phyloP scores from a whole-genome alignment of 129 eudicot species.

The sunflower (Helianthus annuus) region HanXRQr2.0-SUNRISE NC_035439.2:17950153-17950652 shows the following conservation, averaged over 20 bases:
- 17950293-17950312: slow-evolving; percentile 31
- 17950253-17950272: slow-evolving; percentile 74
- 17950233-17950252: slow-evolving; percentile 97
- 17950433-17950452: slow-evolving; percentile 32
- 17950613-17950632: slow-evolving; percentile 25
- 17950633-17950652: background rate
- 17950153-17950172: slow-evolving; percentile 87
- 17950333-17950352: slow-evolving; percentile 35
- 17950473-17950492: slow-evolving; percentile 30
- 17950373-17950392: slow-evolving; percentile 24
- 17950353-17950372: slow-evolving; percentile 40
- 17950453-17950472: slow-evolving; percentile 29
- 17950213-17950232: slow-evolving; percentile 92
- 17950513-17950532: slow-evolving; percentile 15
- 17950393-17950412: slow-evolving; percentile 18
- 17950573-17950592: slow-evolving; percentile 13
- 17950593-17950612: slow-evolving; percentile 30
- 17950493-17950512: background rate
- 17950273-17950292: slow-evolving; percentile 3
- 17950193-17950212: slow-evolving; percentile 79
- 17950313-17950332: slow-evolving; percentile 28
- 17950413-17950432: slow-evolving; percentile 43
- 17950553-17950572: slow-evolving; percentile 8
- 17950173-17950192: slow-evolving; percentile 85
- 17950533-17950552: slow-evolving; percentile 19